phyloP scores from a whole-genome alignment of 2,329 filamentous ascomycete genomes.

The Scedosporium boydii region DNA sequence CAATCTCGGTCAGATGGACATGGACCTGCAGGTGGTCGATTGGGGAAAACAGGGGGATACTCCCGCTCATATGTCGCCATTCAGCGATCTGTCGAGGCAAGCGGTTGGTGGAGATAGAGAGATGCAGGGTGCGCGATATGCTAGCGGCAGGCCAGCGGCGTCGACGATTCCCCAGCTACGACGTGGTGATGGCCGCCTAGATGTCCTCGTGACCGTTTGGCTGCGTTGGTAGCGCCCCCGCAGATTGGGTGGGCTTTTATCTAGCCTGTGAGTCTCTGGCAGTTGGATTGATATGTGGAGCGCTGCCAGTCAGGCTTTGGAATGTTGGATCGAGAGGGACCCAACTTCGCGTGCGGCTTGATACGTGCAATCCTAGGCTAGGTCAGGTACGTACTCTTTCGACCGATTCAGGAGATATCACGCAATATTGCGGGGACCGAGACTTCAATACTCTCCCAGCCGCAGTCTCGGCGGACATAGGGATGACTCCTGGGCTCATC shows the following conservation, averaged over 20 bases:
- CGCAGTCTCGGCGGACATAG: no score
- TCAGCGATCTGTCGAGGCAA: not conserved
- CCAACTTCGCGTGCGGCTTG: no score
- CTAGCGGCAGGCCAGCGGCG: not conserved
- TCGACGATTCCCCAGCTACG: not conserved
- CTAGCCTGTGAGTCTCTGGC: no score
- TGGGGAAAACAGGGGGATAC: not conserved
- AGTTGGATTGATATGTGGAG: no score
- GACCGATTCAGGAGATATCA: not conserved
- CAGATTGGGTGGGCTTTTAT: no score
- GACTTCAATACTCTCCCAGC: not conserved
- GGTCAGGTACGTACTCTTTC: not conserved
- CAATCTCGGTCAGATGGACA: not conserved
- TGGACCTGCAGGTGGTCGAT: not conserved
- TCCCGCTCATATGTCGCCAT: not conserved
- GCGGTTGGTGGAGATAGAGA: not conserved
- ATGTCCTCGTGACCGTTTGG: no score
- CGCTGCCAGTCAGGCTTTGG: no score
- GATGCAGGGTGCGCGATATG: not conserved
- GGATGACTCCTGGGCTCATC: not conserved
- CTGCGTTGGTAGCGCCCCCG: no score
- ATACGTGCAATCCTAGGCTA: not conserved
- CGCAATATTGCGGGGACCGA: not conserved
- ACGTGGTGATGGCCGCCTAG: not conserved
- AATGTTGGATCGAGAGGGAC: no score